Evolutionary conservation across 1,139 yeast species (phyloP), one percentile per base, ranked within the genome.

Genomic region (Scheffersomyces lignicola): DNA sequence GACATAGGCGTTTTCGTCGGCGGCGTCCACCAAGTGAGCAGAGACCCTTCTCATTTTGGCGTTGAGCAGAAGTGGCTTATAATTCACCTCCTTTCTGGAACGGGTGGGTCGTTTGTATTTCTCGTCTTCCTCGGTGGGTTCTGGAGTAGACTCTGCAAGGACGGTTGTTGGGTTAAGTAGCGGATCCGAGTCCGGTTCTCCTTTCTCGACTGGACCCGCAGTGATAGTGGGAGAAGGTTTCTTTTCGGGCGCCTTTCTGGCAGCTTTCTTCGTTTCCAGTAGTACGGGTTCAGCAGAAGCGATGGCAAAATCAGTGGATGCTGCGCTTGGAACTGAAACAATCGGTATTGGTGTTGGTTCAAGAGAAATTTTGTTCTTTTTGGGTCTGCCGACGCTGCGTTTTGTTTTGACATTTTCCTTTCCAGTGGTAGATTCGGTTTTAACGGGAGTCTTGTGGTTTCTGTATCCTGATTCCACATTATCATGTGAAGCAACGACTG

Each of bases 21-120:
- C 65, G 2, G 89, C 89, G 52, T 80, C 84, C 7, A 75, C 75
- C 31, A 81, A 61, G 43, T 70, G 69, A 24, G 67, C 83, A 0
- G 83, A 70, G 26, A 81, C 80, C 44, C 95, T 67, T 50, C 95
- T 72, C 80, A 83, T 73, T 49, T 85, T 86, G 11, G 73, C 76
- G 24, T 83, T 67, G 36, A 83, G 55, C 1, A 90, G 78, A 0
- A 92, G 87, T 22, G 81, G 70, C 11, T 80, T 79, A 51, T 86
- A 87, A 51, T 80, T 80, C 5, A 86, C 78, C 7, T 74, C 69
- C 45, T 43, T 47, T 35, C 49, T 54, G 8, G 32, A 36, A 36
- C 63, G 44, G 1, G 34, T 22, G n/a, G 46, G 33, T 31, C 46
- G 26, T 37, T 41, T 34, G 17, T 15, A 7, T 21, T 17, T 23